Evolutionary conservation across 2,329 filamentous ascomycete genomes (phyloP).

Genomic region (Pseudogymnoascus sp.): DNA sequence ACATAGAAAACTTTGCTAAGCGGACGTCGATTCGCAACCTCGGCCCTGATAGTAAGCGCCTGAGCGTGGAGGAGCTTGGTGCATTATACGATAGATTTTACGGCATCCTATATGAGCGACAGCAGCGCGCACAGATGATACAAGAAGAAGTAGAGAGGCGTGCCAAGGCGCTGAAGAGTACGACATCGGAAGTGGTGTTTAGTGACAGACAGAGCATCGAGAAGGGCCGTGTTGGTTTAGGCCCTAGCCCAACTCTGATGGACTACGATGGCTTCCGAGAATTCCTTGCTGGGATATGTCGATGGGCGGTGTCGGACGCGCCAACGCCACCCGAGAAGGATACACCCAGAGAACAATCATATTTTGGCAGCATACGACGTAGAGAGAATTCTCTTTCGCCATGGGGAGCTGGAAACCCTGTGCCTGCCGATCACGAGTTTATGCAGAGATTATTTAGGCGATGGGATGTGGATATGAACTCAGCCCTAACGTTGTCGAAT

Average conservation of each 20-base stretch:
- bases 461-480: slow-evolving; percentile 75
- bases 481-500: slow-evolving; percentile 78
- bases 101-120: slow-evolving; percentile 79
- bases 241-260: slow-evolving; percentile 86
- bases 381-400: slow-evolving; percentile 31
- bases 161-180: slow-evolving; percentile 53
- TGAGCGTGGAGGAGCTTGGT: slow-evolving; percentile 77
- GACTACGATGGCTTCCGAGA: slow-evolving; percentile 95
- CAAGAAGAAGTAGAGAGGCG: slow-evolving; percentile 66
- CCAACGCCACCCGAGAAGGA: slow-evolving; percentile 50
- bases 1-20: slow-evolving; percentile 96
- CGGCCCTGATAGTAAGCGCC: slow-evolving; percentile 87
- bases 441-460: slow-evolving; percentile 77
- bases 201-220: slow-evolving; percentile 51
- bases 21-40: slow-evolving; percentile 92
- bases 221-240: slow-evolving; percentile 78
- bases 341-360: slow-evolving; percentile 47
- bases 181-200: slow-evolving; percentile 38
- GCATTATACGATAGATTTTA: slow-evolving; percentile 94
- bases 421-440: slow-evolving; percentile 91
- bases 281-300: slow-evolving; percentile 80
- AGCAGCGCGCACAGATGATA: slow-evolving; percentile 71
- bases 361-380: slow-evolving; percentile 45
- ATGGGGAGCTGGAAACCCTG: slow-evolving; percentile 50
- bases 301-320: slow-evolving; percentile 88